Conservation (phyloP, 2,329 filamentous ascomycete genomes). For the Cladophialophora carrionii region DNA sequence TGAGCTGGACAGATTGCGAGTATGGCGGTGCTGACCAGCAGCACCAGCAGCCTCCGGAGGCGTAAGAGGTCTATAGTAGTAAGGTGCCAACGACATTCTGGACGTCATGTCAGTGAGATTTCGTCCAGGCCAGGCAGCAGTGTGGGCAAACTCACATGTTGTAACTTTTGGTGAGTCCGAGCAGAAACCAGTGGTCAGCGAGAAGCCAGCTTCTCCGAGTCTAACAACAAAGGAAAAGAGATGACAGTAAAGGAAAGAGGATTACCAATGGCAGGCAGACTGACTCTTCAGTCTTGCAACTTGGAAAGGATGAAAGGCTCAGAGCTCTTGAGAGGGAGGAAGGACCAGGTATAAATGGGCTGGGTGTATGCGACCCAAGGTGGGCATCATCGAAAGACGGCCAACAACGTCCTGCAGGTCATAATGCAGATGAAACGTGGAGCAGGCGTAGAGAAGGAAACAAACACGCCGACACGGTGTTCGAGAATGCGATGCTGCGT, state of each 20-base stretch:
- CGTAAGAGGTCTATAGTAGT: slow-evolving; percentile 51
- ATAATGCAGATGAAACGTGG: slow-evolving; percentile 35
- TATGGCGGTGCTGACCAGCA: slow-evolving; percentile 52
- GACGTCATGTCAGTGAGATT: slow-evolving; percentile 22
- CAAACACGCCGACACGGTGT: slow-evolving; percentile 30
- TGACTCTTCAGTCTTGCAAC: slow-evolving; percentile 34
- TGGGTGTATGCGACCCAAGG: slow-evolving; percentile 32
- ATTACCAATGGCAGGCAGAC: slow-evolving; percentile 34
- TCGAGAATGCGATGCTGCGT: slow-evolving; percentile 33
- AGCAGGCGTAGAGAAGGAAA: slow-evolving; percentile 29
- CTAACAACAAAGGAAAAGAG: slow-evolving; percentile 35
- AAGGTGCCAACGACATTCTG: slow-evolving; percentile 50
- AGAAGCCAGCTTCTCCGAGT: slow-evolving; percentile 37
- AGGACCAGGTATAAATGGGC: slow-evolving; percentile 38
- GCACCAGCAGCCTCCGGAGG: slow-evolving; percentile 46
- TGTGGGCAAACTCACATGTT: slow-evolving; percentile 29
- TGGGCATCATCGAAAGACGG: slow-evolving; percentile 24
- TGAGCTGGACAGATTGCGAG: slow-evolving; percentile 66
- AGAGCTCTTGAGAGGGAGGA: slow-evolving; percentile 31
- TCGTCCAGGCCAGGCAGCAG: slow-evolving; percentile 20
- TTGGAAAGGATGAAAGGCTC: slow-evolving; percentile 38
- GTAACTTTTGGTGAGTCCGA: slow-evolving; percentile 25
- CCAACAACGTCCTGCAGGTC: slow-evolving; percentile 36
- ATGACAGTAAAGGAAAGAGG: slow-evolving; percentile 27
- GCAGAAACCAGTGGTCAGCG: slow-evolving; percentile 20